Conservation (phyloP, 345 rosid genomes). For the Sisymbrium irio region DNA sequence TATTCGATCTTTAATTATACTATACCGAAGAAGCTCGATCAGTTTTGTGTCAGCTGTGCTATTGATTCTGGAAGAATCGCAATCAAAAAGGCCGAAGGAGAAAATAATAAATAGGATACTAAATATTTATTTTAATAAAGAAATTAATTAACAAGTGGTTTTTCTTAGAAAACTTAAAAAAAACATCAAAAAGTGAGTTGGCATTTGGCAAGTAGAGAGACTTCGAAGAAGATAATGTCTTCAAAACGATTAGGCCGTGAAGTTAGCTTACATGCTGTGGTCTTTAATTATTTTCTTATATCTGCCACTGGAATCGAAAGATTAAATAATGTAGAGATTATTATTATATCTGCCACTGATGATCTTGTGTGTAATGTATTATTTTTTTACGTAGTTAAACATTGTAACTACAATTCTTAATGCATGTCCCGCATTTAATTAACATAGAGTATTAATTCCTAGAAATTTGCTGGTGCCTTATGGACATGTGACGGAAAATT, state of each 20-base stretch:
- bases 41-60: slow-evolving; percentile 25
- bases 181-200: slow-evolving; percentile 24
- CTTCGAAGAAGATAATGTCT: slow-evolving; percentile 13
- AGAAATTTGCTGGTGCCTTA: not conserved
- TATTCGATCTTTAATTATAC: slow-evolving; percentile 4
- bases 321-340: slow-evolving; percentile 1
- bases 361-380: slow-evolving; percentile 1
- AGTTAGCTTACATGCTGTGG: slow-evolving; percentile 12
- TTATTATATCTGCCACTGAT: slow-evolving; percentile 14
- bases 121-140: not conserved
- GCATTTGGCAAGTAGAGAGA: slow-evolving; percentile 19
- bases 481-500: slow-evolving; percentile 22
- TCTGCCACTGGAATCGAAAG: slow-evolving; percentile 5
- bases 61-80: slow-evolving; percentile 21
- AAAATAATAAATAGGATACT: not conserved
- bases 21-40: slow-evolving; percentile 16
- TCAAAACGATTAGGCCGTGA: slow-evolving; percentile 5
- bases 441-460: not conserved
- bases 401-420: not conserved
- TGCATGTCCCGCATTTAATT: slow-evolving; percentile 18
- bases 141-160: not conserved
- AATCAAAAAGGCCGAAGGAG: not conserved
- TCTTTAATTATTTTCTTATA: slow-evolving; percentile 8
- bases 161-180: not conserved
- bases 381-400: not conserved